Percentiles rank a stretch among this genome's conserved stretches.
phyloP scores from a whole-genome alignment of 192 early-diverging fungal species.

The Dissophora globulifera region DNA sequence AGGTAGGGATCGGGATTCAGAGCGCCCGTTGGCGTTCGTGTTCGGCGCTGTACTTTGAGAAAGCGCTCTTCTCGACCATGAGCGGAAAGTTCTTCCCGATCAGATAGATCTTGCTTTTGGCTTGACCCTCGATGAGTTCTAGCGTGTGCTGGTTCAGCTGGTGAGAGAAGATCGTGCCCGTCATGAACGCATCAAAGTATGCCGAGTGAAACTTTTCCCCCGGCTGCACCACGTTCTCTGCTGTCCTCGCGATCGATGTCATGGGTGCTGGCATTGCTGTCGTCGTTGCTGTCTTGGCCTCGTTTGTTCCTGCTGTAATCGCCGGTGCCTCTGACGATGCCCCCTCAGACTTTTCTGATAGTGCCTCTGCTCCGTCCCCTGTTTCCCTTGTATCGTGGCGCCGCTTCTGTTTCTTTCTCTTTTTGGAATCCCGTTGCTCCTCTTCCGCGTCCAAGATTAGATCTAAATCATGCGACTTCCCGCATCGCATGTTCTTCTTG shows the following conservation, averaged over 20 bases:
- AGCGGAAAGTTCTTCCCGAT: conserved; percentile 84
- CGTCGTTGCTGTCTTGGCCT: conserved; percentile 27
- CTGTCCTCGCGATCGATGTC: conserved; percentile 7
- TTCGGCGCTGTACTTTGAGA: conserved; percentile 63
- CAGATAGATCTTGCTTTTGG: conserved; percentile 85
- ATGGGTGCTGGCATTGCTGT: conserved; percentile 1
- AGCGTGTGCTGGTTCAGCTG: conserved; percentile 59
- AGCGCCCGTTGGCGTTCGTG: conserved; percentile 33
- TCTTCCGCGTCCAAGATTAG: conserved; percentile 83
- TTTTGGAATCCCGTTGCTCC: conserved; percentile 57
- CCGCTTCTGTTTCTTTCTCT: conserved; percentile 36
- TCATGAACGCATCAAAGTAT: conserved; percentile 97
- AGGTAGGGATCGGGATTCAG: too few relatives aligned
- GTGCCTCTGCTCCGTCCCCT: not conserved
- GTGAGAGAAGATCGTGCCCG: conserved; percentile 85
- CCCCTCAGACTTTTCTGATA: too few relatives aligned
- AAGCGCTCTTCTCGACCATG: conserved; percentile 68
- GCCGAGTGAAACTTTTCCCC: conserved; percentile 85
- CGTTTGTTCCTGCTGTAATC: conserved; percentile 18
- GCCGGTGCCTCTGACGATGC: too few relatives aligned
- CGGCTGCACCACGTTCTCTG: conserved; percentile 17
- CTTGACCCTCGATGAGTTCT: conserved; percentile 8
- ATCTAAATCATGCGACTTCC: conserved; percentile 85
- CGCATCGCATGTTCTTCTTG: conserved; percentile 71
- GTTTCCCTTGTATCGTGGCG: conserved; percentile 17